phyloP scores from a whole-genome alignment of 1,139 yeast genomes.

The Pichia cactophila region DNA sequence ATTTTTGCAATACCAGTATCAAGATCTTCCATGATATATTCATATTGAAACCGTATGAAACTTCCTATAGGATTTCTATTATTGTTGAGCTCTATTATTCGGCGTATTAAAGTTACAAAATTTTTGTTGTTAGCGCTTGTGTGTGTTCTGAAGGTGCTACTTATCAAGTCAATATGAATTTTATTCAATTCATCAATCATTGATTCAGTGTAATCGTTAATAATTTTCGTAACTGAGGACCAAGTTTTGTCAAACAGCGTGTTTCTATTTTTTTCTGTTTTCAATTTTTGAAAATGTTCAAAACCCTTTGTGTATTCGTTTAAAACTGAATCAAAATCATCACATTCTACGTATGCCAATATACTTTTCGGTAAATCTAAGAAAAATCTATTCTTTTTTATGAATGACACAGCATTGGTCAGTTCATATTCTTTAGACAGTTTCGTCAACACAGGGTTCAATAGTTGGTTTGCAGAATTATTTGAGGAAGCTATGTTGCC shows the following conservation, averaged over 20 bases:
- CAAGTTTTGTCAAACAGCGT: slow-evolving; percentile 46
- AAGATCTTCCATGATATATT: slow-evolving; percentile 32
- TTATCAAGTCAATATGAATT: slow-evolving; percentile 24
- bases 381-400: slow-evolving; percentile 54
- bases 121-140: slow-evolving; percentile 29
- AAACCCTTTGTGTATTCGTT: slow-evolving; percentile 60
- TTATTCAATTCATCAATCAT: slow-evolving; percentile 53
- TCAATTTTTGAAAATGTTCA: slow-evolving; percentile 24
- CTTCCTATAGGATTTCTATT: slow-evolving; percentile 58
- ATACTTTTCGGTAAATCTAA: slow-evolving; percentile 68
- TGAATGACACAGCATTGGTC: slow-evolving; percentile 50
- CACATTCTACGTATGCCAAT: slow-evolving; percentile 42
- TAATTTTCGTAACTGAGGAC: slow-evolving; percentile 57
- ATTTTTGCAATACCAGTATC: slow-evolving; percentile 32
- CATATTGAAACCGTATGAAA: slow-evolving; percentile 47
- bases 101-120: slow-evolving; percentile 50
- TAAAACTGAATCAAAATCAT: slow-evolving; percentile 65
- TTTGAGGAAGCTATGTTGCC: slow-evolving; percentile 26
- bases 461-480: slow-evolving; percentile 54
- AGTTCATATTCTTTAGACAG: slow-evolving; percentile 54
- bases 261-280: slow-evolving; percentile 15
- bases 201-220: slow-evolving; percentile 55
- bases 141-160: slow-evolving; percentile 18
- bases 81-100: slow-evolving; percentile 51
- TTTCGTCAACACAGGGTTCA: slow-evolving; percentile 70